Base-by-base conservation (phyloP, 805 yeast species). In the Diddensiella santjacobensis region DNA sequence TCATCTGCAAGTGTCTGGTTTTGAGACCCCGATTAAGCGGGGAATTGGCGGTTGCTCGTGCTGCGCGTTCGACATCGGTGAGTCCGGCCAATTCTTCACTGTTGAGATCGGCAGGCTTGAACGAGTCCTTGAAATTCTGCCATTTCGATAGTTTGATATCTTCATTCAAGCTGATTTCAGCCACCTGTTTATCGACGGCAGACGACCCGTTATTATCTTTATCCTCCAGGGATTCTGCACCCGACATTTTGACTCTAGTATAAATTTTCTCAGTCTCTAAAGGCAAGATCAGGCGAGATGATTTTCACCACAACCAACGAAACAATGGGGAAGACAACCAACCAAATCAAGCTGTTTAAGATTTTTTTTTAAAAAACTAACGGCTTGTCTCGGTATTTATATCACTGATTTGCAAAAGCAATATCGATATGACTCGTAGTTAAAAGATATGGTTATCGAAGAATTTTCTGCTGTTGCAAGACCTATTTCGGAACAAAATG, bases 1-100 rank as follows among this genome's bases (percentile, higher is more conserved):
- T 83, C 83, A 85, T 78, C 51, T 81, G 79, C 59, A 84, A 70
- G 64, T 84, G 90, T 60, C 88, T 72, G 4, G 71, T 56, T 52
- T 64, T 65, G 45, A 74, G 70, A 5, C 72, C 63, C 54, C 84
- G 69, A 30, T 73, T 65, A 64, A 75, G 61, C 2, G 76, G 78
- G 2, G 76, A 67, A 46, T 68, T 68, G 20, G 78, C 76, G 3
- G 78, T 65, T 15, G 61, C 62, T 19, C 63, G 59, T 29, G 72
- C 71, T 19, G 77, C 74, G 51, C 69, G 71, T 58, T 73, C 75
- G 30, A 66, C 64, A 42, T 71, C 73, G 3, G 69, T 54, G 56
- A 70, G 42, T 6, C 64, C 57, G 57, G 62, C 47, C 70, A 59
- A 29, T 52, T 69, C 56, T 70, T 23, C 49, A 5, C 69, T 43